Base-by-base conservation (phyloP, 192 early-diverging fungal species). In the Backusella liffmaniae region DNA sequence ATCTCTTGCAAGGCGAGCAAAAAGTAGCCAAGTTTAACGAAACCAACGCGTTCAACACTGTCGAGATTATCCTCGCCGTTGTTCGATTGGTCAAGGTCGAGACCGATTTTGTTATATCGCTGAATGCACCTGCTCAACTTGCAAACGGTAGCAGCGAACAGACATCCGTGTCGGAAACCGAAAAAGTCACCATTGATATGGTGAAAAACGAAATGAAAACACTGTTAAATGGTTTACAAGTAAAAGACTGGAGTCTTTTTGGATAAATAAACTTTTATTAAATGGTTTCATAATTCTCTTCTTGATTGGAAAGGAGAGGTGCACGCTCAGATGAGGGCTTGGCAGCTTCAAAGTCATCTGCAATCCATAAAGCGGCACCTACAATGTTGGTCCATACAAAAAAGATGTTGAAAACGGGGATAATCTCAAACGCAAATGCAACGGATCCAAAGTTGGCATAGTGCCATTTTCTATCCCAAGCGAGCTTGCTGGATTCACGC, bases 21-120 rank as follows among this genome's bases (percentile, higher is more conserved):
- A 59, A 75, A 0, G 83, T 94, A 5, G 89, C 92, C 35, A 98
- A 96, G 79, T 97, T 95, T 79, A 92, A 92, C 69, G 94, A 96
- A 68, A 53, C 42, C 1, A 71, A 83, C 5, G 91, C 89, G 0
- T 76, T 80, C 4, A 95, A 95, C 81, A 21, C 77, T 0, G 87
- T 96, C 0, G 77, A 85, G 41, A 82, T 97, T 34, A 83, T 90
- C 21, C 80, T 98, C 82, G 90, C 92, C 9, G 83, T 95, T 13
- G 51, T 96, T 23, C 88, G 95, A 18, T 56, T 97, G 44, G 88
- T 91, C 0, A 76, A 86, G 1, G 89, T 92, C 13, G 51, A 78
- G 5, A 93, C 94, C 0, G 96, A 97, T 69, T 76, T 97, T 12
- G 84, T 96, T 5, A 84, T 97, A 4, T 89, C 94, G 0, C 83